phyloP scores from a whole-genome alignment of 31 red algal genomes.

The Endocladia muricata region DNA sequence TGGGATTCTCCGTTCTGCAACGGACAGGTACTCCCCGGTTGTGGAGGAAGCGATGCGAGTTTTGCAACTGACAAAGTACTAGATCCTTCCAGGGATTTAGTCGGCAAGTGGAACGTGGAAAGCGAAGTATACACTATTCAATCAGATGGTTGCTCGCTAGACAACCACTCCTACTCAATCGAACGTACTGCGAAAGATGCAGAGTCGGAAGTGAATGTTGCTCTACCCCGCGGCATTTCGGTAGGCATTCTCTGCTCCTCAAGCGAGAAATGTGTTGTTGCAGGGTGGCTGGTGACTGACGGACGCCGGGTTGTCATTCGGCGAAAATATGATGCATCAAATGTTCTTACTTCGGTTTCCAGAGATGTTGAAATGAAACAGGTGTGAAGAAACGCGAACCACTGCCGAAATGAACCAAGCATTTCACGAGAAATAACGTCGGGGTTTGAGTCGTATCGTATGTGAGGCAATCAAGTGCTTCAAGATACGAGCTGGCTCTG shows the following conservation, averaged over 20 bases:
- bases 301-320: background rate
- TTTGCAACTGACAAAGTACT: constrained; percentile 8
- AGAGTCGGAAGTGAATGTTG: background rate
- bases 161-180: background rate
- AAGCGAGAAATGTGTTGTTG: background rate
- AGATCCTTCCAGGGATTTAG: background rate
- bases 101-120: constrained; percentile 18
- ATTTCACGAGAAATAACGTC: too few species aligned
- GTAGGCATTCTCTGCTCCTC: background rate
- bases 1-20: constrained; percentile 33
- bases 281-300: constrained; percentile 25
- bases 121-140: background rate
- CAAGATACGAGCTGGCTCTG: too few species aligned
- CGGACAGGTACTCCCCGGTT: constrained; percentile 62
- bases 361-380: constrained; percentile 1
- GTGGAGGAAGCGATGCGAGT: constrained; percentile 21
- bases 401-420: too few species aligned
- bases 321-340: background rate
- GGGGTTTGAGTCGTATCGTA: too few species aligned
- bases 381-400: too few species aligned
- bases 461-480: too few species aligned
- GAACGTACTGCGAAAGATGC: background rate
- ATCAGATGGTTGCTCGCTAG: background rate
- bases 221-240: constrained; percentile 24
- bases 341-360: background rate